Evolutionary conservation across 371 early-diverging fungal species (phyloP), one percentile per base, ranked within the genome.

Genomic region (Mucor circinelloides): DNA sequence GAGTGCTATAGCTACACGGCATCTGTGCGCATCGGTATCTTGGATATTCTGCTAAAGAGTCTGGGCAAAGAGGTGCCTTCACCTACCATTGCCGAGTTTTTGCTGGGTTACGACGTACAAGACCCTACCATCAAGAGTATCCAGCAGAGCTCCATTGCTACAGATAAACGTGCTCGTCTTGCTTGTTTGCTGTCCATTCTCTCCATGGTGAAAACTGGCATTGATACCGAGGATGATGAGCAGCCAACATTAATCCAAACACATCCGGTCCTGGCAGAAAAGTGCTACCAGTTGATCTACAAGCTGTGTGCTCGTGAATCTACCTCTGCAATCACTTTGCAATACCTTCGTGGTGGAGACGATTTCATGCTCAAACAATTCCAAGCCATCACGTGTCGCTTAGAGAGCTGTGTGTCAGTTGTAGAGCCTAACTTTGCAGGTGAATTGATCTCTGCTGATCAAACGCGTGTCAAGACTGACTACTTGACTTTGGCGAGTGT

Each of bases 11-110:
- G 25, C 1, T 56, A 32, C 30, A 21, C 61, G 0, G 31, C 57
- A 0, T 81, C 87, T 6, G 81, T 93, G 13, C 88, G 92, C 12
- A 77, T 91, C 19, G 89, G 91, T 3, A 88, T 94, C 44, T 66
- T 93, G 58, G 91, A 93, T 32, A 69, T 94, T 64, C 72, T 94
- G 38, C 63, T 92, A 12, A 74, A 81, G 36, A 93, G 88, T 71
- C 64, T 89, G 25, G 64, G 66, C 3, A 64, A 73, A 9, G 68
- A 70, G 1, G 64, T 68, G 17, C 65, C 76, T 8, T 73, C 83
- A 9, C 93, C 94, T 2, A 91, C 90, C 0, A 74, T 97, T 28
- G 87, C 94, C 7, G 96, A 97, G 72, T 95, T 93, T 60, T 76
- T 97, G 60, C 80, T 97, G 0, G 97, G 97, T 6, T 94, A 87